Evolutionary conservation across 2,329 filamentous ascomycete genomes (phyloP), one percentile per base, ranked within the genome.

Genomic region (Fusarium floridanum): DNA sequence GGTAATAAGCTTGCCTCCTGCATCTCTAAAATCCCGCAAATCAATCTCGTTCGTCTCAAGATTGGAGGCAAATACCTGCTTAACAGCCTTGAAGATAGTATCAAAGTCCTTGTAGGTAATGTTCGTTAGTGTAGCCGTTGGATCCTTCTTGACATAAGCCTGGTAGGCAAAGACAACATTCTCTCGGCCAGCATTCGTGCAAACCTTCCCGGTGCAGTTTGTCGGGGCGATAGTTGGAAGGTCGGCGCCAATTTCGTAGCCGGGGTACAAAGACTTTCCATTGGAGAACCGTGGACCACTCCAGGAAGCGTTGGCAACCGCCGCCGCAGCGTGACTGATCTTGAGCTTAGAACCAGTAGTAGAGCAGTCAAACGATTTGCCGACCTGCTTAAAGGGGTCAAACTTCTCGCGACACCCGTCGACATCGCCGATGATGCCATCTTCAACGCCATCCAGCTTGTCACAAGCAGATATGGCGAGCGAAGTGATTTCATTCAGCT

Each of bases 321-420:
- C 27, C 4, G 59, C 67, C 6, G 64, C 64, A 0, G 55, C 37
- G 11, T 66, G 6, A 6, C 62, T 62, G 53, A 70, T 37, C 10
- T 16, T 36, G 56, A 70, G 65, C 20, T 53, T 45, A 2, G 22
- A 36, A 4, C 63, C 62, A 2, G 67, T 63, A 10, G 55, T 43
- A 6, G 67, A 63, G 37, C 67, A 70, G 17, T 61, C 27, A 14
- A 70, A 70, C 1, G 41, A 36, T 4, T 67, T 43, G 7, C 57
- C 64, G 20, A 67, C 37, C 11, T 55, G 37, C 16, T 24, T 27
- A 2, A 50, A 27, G 3, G 57, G 64, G 16, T 62, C 20, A 22
- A 67, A 67, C 4, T n/a, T 32, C 17, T 24, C 16, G 16, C 53
- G 29, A 32, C 64, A 67, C 10, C 8, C 27, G 14, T 61, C 57